Evolutionary conservation across 2,329 filamentous ascomycete genomes (phyloP).

Genomic region (Sclerotinia glacialis): DNA sequence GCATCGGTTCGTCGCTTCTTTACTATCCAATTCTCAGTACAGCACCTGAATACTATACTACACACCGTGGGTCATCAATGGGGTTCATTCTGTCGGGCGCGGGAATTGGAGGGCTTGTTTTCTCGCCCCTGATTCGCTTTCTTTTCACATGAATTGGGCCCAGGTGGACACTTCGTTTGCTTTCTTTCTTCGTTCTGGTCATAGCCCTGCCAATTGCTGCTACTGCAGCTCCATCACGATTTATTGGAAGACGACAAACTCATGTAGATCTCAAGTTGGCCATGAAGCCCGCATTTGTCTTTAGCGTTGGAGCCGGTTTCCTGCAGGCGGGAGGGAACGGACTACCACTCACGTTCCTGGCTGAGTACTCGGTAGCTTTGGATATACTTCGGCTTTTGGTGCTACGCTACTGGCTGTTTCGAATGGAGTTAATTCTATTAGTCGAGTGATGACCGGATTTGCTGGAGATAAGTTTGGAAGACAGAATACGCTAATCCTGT

Average conservation of each 20-base stretch:
- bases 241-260: slow-evolving; percentile 40
- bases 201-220: slow-evolving; percentile 44
- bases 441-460: slow-evolving; percentile 46
- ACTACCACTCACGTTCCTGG: slow-evolving; percentile 49
- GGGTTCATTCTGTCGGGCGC: slow-evolving; percentile 46
- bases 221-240: slow-evolving; percentile 43
- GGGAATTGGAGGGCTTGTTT: slow-evolving; percentile 45
- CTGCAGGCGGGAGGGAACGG: slow-evolving; percentile 46
- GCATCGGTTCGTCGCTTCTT: slow-evolving; percentile 43
- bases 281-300: slow-evolving; percentile 43
- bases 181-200: slow-evolving; percentile 42
- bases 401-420: slow-evolving; percentile 46
- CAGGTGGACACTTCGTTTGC: slow-evolving; percentile 45
- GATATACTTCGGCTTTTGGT: slow-evolving; percentile 43
- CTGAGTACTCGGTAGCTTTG: slow-evolving; percentile 47
- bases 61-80: slow-evolving; percentile 48
- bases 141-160: slow-evolving; percentile 46
- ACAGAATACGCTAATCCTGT: slow-evolving; percentile 48
- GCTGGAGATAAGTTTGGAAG: slow-evolving; percentile 48
- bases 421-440: slow-evolving; percentile 47
- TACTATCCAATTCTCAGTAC: slow-evolving; percentile 47
- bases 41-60: slow-evolving; percentile 50
- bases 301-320: slow-evolving; percentile 44
- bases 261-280: slow-evolving; percentile 43
- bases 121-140: slow-evolving; percentile 43